A percentile compares a stretch with the other conserved stretches of the same genome.
phyloP scores from a whole-genome alignment of 352 stramenopile species.

The Pythium myriotylum region DNA sequence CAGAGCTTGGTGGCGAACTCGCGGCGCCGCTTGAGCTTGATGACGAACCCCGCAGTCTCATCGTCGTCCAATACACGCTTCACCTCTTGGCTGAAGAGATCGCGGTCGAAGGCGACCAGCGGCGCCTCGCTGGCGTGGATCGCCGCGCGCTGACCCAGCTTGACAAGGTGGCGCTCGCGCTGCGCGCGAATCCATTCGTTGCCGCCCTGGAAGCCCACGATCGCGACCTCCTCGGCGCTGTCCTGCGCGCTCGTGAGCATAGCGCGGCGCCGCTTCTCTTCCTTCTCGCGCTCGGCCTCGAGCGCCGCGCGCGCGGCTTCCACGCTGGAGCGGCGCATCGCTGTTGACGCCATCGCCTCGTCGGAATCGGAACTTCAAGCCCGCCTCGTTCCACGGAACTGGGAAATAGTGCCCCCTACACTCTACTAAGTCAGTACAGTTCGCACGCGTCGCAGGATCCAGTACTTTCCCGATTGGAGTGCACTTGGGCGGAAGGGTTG shows the following conservation, averaged over 20 bases:
- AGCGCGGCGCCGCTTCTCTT: slow-evolving; percentile 18
- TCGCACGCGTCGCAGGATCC: neutral
- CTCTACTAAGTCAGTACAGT: neutral
- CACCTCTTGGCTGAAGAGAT: slow-evolving; percentile 58
- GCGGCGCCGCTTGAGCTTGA: slow-evolving; percentile 74
- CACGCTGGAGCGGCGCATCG: neutral
- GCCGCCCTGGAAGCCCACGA: slow-evolving; percentile 47
- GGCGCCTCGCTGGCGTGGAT: slow-evolving; percentile 33
- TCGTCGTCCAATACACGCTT: slow-evolving; percentile 69
- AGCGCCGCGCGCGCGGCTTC: slow-evolving; percentile 20
- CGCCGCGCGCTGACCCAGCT: slow-evolving; percentile 37
- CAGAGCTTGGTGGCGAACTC: slow-evolving; percentile 80
- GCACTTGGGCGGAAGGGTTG: too few relatives aligned
- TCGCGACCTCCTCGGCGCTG: slow-evolving; percentile 21
- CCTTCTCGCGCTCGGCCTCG: slow-evolving; percentile 26
- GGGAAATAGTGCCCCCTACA: neutral
- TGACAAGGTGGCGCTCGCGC: slow-evolving; percentile 38
- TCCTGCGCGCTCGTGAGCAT: slow-evolving; percentile 18
- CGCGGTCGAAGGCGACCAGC: slow-evolving; percentile 61
- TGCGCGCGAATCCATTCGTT: slow-evolving; percentile 61
- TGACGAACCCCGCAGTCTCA: slow-evolving; percentile 81
- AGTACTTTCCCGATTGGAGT: too few relatives aligned
- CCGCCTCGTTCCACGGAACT: neutral
- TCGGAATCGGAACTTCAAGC: slow-evolving; percentile 22
- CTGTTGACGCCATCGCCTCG: neutral